These are phyloP conservation scores for Ceratocystis ficicola DNA, from an alignment of 2,329 filamentous ascomycete species.

Conservation along the genomic window DNA sequence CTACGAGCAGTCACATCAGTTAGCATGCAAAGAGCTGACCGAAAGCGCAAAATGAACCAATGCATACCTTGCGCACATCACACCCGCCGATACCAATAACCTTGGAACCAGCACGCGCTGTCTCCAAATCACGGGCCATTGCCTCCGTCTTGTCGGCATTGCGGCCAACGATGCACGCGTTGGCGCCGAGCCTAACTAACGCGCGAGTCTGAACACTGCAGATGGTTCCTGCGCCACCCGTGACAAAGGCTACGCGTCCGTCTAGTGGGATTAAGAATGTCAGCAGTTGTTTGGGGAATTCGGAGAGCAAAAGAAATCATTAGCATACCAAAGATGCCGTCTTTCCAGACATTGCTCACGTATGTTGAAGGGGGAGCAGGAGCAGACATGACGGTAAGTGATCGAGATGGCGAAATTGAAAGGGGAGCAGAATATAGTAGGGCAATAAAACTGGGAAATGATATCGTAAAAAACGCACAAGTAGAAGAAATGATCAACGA, in stretches of 20 bases:
- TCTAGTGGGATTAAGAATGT: conserved; percentile 37
- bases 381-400: conserved; percentile 44
- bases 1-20: conserved; percentile 26
- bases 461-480: too few species aligned
- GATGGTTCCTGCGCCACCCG: conserved; percentile 84
- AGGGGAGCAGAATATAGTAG: background rate
- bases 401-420: background rate
- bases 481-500: too few species aligned
- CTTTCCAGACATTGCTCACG: conserved; percentile 71
- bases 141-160: conserved; percentile 77
- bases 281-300: background rate
- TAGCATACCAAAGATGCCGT: conserved; percentile 68
- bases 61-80: conserved; percentile 57
- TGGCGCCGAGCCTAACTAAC: conserved; percentile 77
- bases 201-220: conserved; percentile 90
- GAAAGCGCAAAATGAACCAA: conserved; percentile 24
- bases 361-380: conserved; percentile 61
- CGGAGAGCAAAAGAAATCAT: background rate
- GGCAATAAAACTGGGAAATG: too few species aligned
- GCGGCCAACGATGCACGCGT: conserved; percentile 87
- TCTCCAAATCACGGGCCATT: conserved; percentile 70
- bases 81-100: conserved; percentile 77
- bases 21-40: background rate
- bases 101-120: conserved; percentile 62
- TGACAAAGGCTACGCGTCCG: conserved; percentile 85